A percentile compares a stretch with the other conserved stretches of the same genome.
These are phyloP conservation scores for Candida maris DNA, from an alignment of 805 yeast species.

Conservation along the genomic window DNA sequence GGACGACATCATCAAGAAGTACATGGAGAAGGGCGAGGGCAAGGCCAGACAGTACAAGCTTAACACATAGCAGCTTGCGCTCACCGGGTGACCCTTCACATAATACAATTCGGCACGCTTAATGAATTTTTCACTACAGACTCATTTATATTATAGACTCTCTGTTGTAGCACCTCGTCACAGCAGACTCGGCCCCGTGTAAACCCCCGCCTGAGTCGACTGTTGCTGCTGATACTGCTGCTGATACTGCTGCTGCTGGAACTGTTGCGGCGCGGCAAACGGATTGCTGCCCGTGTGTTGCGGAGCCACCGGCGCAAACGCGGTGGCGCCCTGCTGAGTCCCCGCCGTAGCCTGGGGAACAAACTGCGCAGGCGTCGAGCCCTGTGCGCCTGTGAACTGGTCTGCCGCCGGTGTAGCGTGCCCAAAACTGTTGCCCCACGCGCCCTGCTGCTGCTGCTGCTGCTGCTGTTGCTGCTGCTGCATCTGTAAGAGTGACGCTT, in stretches of 20 bases:
- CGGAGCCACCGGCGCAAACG: too few species aligned
- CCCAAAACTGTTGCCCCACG: too few species aligned
- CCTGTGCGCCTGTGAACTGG: too few species aligned
- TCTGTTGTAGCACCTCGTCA: too few species aligned
- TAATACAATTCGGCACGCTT: slow-evolving; percentile 1
- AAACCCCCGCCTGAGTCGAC: slow-evolving; percentile 8
- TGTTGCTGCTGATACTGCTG: slow-evolving; percentile 4
- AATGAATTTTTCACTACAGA: too few species aligned
- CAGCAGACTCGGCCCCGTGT: slow-evolving; percentile 29
- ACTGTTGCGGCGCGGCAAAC: slow-evolving; percentile 5
- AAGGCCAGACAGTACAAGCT: slow-evolving; percentile 26
- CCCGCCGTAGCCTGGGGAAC: too few species aligned
- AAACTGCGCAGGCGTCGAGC: too few species aligned
- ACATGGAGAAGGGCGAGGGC: slow-evolving; percentile 26
- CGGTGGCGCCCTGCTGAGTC: too few species aligned
- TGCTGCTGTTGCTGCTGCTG: slow-evolving; percentile 12
- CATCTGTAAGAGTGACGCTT: slow-evolving; percentile 10
- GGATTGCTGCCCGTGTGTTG: slow-evolving; percentile 18
- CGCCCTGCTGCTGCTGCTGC: slow-evolving; percentile 14
- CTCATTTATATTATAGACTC: too few species aligned
- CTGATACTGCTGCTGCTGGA: slow-evolving; percentile 9
- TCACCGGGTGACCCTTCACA: too few species aligned
- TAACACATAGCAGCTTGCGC: slow-evolving; percentile 4
- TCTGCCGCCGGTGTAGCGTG: too few species aligned
- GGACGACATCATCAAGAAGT: slow-evolving; percentile 26